Percentiles rank a stretch among this genome's conserved stretches.
Evolutionary conservation across 1,284 basidiomycete genomes (phyloP).

Genomic region (Coniophora puteana): DNA sequence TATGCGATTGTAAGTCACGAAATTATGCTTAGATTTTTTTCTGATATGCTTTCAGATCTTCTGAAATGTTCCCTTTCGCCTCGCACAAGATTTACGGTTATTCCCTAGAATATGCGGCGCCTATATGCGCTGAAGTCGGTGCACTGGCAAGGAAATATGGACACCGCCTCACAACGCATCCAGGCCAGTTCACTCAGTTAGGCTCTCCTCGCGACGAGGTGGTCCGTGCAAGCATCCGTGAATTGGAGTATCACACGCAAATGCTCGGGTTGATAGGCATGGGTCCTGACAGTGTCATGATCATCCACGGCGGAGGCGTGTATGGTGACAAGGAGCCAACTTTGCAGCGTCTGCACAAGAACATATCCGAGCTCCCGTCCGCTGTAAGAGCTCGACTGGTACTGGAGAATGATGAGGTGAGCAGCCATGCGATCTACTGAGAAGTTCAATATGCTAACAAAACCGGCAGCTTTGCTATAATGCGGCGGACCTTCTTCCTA

Average conservation of each 20-base stretch:
- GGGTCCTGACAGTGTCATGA: conserved; percentile 73
- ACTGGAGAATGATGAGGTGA: conserved; percentile 88
- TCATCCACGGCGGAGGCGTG: conserved; percentile 79
- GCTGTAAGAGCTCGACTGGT: conserved; percentile 74
- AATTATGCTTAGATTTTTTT: neutral
- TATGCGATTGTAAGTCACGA: conserved; percentile 55
- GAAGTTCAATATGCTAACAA: neutral
- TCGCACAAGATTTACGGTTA: conserved; percentile 82
- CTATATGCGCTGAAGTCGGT: conserved; percentile 53
- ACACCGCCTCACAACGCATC: conserved; percentile 84
- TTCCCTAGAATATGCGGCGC: conserved; percentile 55
- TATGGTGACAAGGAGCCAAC: conserved; percentile 79
- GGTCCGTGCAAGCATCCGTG: conserved; percentile 70
- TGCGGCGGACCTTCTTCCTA: conserved; percentile 78
- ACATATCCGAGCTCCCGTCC: conserved; percentile 59
- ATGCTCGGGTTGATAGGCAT: conserved; percentile 85
- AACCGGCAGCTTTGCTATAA: conserved; percentile 74
- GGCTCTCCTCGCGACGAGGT: conserved; percentile 76
- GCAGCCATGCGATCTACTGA: neutral
- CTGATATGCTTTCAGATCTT: conserved; percentile 51
- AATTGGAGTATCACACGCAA: conserved; percentile 82
- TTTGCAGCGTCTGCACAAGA: conserved; percentile 69
- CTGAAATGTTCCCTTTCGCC: conserved; percentile 90
- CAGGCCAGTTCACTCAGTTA: conserved; percentile 85
- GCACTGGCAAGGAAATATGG: conserved; percentile 73